A percentile compares a stretch with the other conserved stretches of the same genome.
These are phyloP conservation scores for Albugo candida DNA, from an alignment of 352 stramenopile species.

Conservation along the genomic window DNA sequence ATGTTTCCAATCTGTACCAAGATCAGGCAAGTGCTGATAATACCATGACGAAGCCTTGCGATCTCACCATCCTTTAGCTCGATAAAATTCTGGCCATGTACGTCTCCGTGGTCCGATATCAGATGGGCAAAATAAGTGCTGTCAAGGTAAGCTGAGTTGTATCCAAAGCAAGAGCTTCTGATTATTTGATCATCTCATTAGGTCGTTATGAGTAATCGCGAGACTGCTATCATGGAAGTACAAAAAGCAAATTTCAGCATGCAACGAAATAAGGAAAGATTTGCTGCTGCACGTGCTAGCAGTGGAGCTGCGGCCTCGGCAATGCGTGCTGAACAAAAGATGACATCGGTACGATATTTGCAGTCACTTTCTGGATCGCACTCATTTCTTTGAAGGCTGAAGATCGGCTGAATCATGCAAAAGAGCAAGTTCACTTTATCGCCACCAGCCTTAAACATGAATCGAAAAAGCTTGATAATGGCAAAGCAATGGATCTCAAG, in stretches of 20 bases:
- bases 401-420: slow-evolving; percentile 71
- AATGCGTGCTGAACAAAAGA: slow-evolving; percentile 77
- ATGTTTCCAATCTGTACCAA: slow-evolving; percentile 71
- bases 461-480: slow-evolving; percentile 61
- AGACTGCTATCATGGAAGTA: slow-evolving; percentile 69
- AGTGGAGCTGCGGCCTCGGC: slow-evolving; percentile 66
- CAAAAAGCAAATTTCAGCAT: slow-evolving; percentile 79
- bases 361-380: background rate
- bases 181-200: slow-evolving; percentile 8
- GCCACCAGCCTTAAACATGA: slow-evolving; percentile 72
- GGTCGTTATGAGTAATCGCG: slow-evolving; percentile 73
- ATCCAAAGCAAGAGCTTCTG: background rate
- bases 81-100: slow-evolving; percentile 75
- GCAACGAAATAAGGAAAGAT: slow-evolving; percentile 78
- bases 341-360: slow-evolving; percentile 34
- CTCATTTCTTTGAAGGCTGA: slow-evolving; percentile 21
- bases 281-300: slow-evolving; percentile 63
- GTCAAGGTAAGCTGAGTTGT: slow-evolving; percentile 34
- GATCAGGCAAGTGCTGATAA: slow-evolving; percentile 29
- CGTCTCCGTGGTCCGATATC: slow-evolving; percentile 70
- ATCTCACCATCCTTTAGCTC: slow-evolving; percentile 14
- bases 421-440: slow-evolving; percentile 78
- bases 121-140: slow-evolving; percentile 65
- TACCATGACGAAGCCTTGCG: background rate
- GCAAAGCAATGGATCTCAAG: slow-evolving; percentile 60